A percentile compares a stretch with the other conserved stretches of the same genome.
phyloP scores from a whole-genome alignment of 768 basidiomycete genomes.

The Mycena epipterygia region DNA sequence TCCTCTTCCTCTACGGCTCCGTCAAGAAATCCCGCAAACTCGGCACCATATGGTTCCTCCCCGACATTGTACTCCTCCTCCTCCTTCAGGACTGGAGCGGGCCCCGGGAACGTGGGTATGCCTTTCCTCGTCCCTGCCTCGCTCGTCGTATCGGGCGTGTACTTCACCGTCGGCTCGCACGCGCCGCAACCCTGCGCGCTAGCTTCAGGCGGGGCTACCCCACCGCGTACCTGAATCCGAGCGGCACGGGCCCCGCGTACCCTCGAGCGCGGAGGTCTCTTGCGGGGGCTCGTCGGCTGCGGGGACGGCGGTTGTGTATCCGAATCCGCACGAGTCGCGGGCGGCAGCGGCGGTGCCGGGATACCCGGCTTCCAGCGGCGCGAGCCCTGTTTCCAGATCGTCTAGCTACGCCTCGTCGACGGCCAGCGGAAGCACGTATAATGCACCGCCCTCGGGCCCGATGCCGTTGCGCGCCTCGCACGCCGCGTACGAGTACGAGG shows the following conservation, averaged over 20 bases:
- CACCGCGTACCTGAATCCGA: background rate
- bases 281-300: conserved; percentile 7
- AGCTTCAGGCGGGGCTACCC: background rate
- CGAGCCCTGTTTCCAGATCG: too few relatives aligned
- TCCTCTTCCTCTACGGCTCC: too few relatives aligned
- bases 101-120: background rate
- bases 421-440: too few relatives aligned
- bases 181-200: conserved; percentile 3
- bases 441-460: too few relatives aligned
- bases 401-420: too few relatives aligned
- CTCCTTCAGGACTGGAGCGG: background rate
- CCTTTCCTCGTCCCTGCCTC: conserved; percentile 4
- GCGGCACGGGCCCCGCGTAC: background rate
- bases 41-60: too few relatives aligned
- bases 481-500: conserved; percentile 16
- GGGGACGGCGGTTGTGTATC: conserved; percentile 1
- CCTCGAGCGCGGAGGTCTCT: conserved; percentile 22
- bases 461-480: too few relatives aligned
- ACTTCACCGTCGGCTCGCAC: background rate
- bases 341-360: too few relatives aligned
- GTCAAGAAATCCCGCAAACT: too few relatives aligned
- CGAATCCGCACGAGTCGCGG: too few relatives aligned
- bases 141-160: background rate
- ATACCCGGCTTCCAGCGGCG: too few relatives aligned
- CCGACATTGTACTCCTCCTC: background rate